phyloP scores from a whole-genome alignment of 495 filamentous ascomycete genomes.

The Aspergillus wentii region DNA sequence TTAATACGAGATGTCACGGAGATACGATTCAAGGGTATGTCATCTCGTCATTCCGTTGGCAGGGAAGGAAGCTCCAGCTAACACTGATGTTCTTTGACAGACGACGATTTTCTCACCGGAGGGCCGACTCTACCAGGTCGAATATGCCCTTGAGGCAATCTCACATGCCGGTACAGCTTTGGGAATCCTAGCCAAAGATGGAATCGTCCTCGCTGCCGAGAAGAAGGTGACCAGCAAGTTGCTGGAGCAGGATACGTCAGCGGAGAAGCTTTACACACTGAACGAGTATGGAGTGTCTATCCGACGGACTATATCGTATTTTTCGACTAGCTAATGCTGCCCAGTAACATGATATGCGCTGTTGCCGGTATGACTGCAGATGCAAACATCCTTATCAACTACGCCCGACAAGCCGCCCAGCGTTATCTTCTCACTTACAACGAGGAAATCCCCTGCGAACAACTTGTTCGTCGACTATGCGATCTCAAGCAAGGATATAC shows the following conservation, averaged over 20 bases:
- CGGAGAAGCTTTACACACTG: slow-evolving; percentile 98
- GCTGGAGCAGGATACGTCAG: slow-evolving; percentile 97
- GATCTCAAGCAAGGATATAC: slow-evolving; percentile 99
- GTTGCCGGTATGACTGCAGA: slow-evolving; percentile 99
- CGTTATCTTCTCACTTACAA: slow-evolving; percentile 98
- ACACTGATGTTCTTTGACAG: slow-evolving; percentile 49
- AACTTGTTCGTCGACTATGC: slow-evolving; percentile 93
- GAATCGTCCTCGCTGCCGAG: slow-evolving; percentile 98
- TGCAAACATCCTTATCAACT: slow-evolving; percentile 99
- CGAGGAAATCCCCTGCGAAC: slow-evolving; percentile 98
- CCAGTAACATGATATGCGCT: slow-evolving; percentile 99
- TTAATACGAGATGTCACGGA: slow-evolving; percentile 74
- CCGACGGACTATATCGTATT: not conserved
- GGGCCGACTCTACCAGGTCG: slow-evolving; percentile 96
- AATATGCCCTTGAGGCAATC: slow-evolving; percentile 98
- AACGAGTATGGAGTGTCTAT: slow-evolving; percentile 68
- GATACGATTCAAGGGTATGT: slow-evolving; percentile 94
- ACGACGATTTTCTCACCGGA: slow-evolving; percentile 99
- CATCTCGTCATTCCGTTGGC: slow-evolving; percentile 15
- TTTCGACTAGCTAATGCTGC: slow-evolving; percentile 1
- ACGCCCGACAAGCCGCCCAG: slow-evolving; percentile 93
- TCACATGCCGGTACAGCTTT: slow-evolving; percentile 96
- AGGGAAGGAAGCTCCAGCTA: slow-evolving; percentile 41
- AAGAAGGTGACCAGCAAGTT: slow-evolving; percentile 99
- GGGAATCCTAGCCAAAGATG: slow-evolving; percentile 94